These are phyloP conservation scores for Mucor circinelloides DNA, from an alignment of 371 early-diverging fungal species.

Conservation along the genomic window DNA sequence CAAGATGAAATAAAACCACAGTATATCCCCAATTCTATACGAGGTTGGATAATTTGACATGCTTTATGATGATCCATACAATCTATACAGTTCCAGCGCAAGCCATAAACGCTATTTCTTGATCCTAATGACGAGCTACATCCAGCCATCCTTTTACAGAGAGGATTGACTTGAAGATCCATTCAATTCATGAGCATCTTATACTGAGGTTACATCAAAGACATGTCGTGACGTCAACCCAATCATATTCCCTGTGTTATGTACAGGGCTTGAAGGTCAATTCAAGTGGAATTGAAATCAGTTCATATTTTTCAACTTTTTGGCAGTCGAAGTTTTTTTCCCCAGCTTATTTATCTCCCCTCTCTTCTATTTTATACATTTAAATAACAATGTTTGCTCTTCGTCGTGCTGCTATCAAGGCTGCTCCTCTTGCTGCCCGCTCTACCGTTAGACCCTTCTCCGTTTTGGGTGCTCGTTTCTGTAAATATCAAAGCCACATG, in stretches of 20 bases:
- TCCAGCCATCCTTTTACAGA: too few relatives aligned
- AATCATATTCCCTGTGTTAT: neutral
- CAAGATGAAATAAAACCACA: neutral
- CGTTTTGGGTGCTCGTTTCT: slow-evolving; percentile 39
- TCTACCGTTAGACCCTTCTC: slow-evolving; percentile 37
- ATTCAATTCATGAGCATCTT: neutral
- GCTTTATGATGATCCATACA: too few relatives aligned
- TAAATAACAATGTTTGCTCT: slow-evolving; percentile 30
- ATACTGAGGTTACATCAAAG: neutral
- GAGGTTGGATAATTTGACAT: too few relatives aligned
- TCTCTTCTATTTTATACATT: slow-evolving; percentile 13
- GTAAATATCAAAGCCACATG: slow-evolving; percentile 15
- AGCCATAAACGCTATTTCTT: too few relatives aligned
- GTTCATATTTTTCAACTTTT: slow-evolving; percentile 9
- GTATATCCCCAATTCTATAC: neutral
- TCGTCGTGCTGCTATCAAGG: slow-evolving; percentile 43
- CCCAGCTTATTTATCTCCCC: slow-evolving; percentile 11
- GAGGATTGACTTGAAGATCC: too few relatives aligned
- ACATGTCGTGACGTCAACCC: neutral
- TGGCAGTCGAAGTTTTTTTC: slow-evolving; percentile 6
- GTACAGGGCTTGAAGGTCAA: slow-evolving; percentile 6
- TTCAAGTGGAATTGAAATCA: slow-evolving; percentile 3
- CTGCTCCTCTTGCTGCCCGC: slow-evolving; percentile 32
- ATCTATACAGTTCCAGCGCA: too few relatives aligned
- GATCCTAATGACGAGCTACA: too few relatives aligned